Conservation (phyloP, 2,329 filamentous ascomycete genomes). For the Polytolypa hystricis region DNA sequence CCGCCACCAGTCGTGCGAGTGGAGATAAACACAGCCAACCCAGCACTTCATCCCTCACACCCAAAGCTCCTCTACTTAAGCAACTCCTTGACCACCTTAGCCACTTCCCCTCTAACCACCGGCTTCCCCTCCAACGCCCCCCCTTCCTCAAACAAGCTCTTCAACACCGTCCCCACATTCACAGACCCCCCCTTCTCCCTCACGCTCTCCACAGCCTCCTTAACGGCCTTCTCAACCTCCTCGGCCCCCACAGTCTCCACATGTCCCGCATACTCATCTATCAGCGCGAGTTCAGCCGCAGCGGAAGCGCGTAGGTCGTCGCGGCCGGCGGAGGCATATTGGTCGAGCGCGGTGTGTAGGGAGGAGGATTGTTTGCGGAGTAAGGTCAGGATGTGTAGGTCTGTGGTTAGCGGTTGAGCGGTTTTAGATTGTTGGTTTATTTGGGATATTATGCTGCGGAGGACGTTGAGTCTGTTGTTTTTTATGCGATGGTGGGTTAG, state of each 20-base stretch:
- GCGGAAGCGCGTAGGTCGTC: conserved; percentile 36
- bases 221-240: conserved; percentile 29
- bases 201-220: conserved; percentile 24
- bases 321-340: conserved; percentile 31
- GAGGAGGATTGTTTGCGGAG: conserved; percentile 34
- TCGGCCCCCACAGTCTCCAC: conserved; percentile 32
- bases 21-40: no score
- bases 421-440: conserved; percentile 40
- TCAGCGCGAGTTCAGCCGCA: conserved; percentile 31
- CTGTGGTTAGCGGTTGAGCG: conserved; percentile 34
- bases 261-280: conserved; percentile 35
- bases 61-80: conserved; percentile 15
- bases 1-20: no score
- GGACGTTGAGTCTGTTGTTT: conserved; percentile 32
- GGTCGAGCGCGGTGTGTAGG: conserved; percentile 28
- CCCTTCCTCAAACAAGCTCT: conserved; percentile 30
- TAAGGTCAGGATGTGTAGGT: conserved; percentile 35
- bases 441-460: conserved; percentile 39
- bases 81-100: conserved; percentile 28
- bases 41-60: no score
- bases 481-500: background rate
- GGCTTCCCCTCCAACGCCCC: conserved; percentile 35
- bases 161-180: conserved; percentile 30
- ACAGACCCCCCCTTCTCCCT: conserved; percentile 26
- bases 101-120: conserved; percentile 31